A percentile compares a stretch with the other conserved stretches of the same genome.
Conservation (phyloP, 2,329 filamentous ascomycete species). For the Cryphonectria naterciae region DNA sequence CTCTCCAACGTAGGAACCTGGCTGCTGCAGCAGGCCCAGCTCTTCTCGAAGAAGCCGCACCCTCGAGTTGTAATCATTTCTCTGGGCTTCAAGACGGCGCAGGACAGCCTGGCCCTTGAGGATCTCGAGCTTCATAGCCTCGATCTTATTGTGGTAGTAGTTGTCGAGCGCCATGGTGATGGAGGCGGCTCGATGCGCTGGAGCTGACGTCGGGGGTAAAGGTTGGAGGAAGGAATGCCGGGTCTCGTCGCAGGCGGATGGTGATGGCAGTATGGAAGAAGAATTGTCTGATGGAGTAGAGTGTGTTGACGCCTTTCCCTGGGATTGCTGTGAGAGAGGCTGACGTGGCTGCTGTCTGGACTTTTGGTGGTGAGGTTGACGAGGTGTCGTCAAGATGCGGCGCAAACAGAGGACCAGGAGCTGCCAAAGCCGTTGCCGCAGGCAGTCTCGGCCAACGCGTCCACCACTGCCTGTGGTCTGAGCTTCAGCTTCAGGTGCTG, state of each 20-base stretch:
- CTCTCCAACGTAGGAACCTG: conserved; percentile 96
- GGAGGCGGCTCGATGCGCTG: conserved; percentile 29
- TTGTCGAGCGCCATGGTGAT: conserved; percentile 94
- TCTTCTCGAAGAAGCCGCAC: conserved; percentile 94
- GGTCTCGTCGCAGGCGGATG: conserved; percentile 6
- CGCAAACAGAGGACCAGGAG: conserved; percentile 28
- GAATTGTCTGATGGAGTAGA: background rate
- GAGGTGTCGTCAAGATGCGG: conserved; percentile 28
- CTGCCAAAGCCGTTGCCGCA: conserved; percentile 30
- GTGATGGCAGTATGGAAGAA: background rate
- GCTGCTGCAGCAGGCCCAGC: conserved; percentile 92
- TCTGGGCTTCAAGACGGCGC: conserved; percentile 92
- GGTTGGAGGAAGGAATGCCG: background rate
- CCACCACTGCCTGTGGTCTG: conserved; percentile 22
- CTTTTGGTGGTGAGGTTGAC: conserved; percentile 17
- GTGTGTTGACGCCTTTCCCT: background rate
- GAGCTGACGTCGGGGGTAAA: conserved; percentile 23
- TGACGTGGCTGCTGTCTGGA: conserved; percentile 1
- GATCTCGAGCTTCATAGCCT: conserved; percentile 99
- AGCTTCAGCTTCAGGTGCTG: conserved; percentile 15
- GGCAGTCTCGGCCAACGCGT: conserved; percentile 29
- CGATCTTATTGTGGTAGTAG: conserved; percentile 99
- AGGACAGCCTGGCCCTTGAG: conserved; percentile 97
- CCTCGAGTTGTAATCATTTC: conserved; percentile 98
- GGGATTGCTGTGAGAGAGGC: background rate